Conservation (phyloP, 2,329 filamentous ascomycete species). For the Colletotrichum incanum region DNA sequence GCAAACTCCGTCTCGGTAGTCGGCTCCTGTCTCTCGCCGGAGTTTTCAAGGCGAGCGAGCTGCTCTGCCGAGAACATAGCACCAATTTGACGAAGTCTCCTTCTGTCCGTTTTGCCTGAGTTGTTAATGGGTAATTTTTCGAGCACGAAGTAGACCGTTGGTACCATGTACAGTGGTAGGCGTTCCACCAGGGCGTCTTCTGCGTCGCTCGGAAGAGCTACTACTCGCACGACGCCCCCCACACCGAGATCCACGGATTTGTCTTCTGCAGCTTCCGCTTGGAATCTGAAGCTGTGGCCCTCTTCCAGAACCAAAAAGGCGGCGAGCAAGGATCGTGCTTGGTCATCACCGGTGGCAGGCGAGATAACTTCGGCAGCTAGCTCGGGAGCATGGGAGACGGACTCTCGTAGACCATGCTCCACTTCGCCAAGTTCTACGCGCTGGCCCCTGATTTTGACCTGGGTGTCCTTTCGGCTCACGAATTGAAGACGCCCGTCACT, state of each 20-base stretch:
- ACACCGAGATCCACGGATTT: neutral
- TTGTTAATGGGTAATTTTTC: conserved; percentile 35
- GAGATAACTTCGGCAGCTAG: neutral
- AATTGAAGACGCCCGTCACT: conserved; percentile 47
- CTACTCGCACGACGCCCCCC: neutral
- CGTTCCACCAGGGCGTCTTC: conserved; percentile 13
- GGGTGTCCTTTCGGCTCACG: conserved; percentile 47
- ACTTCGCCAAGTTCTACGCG: conserved; percentile 53
- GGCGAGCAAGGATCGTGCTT: neutral
- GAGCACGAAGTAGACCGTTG: conserved; percentile 33
- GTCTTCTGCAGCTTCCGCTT: neutral
- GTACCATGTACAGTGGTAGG: conserved; percentile 43
- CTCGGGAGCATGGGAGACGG: conserved; percentile 1
- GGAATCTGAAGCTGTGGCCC: neutral
- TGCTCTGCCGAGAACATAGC: conserved; percentile 2
- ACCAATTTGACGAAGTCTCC: conserved; percentile 17
- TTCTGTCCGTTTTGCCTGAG: conserved; percentile 43
- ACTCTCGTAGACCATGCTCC: conserved; percentile 40
- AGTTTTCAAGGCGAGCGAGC: neutral
- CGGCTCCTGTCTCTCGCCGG: conserved; percentile 5
- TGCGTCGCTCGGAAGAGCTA: neutral
- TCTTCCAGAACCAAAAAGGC: neutral
- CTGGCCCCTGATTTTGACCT: conserved; percentile 54
- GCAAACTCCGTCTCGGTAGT: neutral
- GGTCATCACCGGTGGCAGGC: neutral